Evolutionary conservation across 2,329 filamentous ascomycete genomes (phyloP).

Genomic region (Albifimbria verrucaria): DNA sequence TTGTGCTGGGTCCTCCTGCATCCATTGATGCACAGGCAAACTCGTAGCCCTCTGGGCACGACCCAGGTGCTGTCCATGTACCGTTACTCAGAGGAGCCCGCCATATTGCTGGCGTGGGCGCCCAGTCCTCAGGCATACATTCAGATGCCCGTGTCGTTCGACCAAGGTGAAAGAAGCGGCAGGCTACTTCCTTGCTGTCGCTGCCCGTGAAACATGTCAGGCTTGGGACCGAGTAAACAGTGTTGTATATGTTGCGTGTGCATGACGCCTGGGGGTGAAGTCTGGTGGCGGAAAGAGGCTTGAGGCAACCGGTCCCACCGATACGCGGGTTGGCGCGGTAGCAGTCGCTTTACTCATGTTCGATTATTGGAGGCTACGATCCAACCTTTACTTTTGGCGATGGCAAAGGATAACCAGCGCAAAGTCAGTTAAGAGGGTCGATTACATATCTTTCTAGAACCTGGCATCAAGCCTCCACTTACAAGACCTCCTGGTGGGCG

Average conservation of each 20-base stretch:
- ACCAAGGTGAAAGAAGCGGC: neutral
- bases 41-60: neutral
- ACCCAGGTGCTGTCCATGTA: neutral
- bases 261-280: neutral
- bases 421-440: too few relatives aligned
- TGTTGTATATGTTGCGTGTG: neutral
- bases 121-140: neutral
- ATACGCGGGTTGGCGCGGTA: too few relatives aligned
- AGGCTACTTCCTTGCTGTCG: neutral
- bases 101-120: neutral
- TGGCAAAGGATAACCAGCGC: too few relatives aligned
- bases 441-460: too few relatives aligned
- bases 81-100: too few relatives aligned
- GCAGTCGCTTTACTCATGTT: too few relatives aligned
- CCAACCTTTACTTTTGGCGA: too few relatives aligned
- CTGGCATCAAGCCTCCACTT: too few relatives aligned
- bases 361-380: too few relatives aligned
- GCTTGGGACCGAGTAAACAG: neutral
- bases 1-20: neutral
- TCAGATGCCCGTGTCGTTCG: neutral
- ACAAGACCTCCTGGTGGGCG: too few relatives aligned
- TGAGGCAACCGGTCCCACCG: neutral
- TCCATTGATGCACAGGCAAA: neutral
- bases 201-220: neutral
- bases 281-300: neutral